A percentile compares a stretch with the other conserved stretches of the same genome.
Evolutionary conservation across 2,329 filamentous ascomycete genomes (phyloP).

Genomic region (Aspergillus pseudotamarii): DNA sequence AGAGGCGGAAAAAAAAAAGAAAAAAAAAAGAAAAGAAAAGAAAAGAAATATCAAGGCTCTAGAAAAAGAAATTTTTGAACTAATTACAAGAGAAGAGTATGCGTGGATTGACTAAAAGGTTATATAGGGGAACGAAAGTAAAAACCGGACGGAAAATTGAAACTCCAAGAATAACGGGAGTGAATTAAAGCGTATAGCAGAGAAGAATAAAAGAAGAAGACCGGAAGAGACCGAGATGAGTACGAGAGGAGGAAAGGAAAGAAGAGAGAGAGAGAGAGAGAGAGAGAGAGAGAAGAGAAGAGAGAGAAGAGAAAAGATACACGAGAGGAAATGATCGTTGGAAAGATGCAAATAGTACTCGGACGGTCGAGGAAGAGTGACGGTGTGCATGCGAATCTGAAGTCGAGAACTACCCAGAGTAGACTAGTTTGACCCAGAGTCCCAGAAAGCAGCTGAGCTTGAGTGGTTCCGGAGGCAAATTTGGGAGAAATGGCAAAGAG

Average conservation of each 20-base stretch:
- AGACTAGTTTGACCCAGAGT: conserved; percentile 16
- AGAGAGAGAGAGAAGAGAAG: conserved; percentile 1
- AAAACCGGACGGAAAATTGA: conserved; percentile 11
- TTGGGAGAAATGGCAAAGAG: conserved; percentile 7
- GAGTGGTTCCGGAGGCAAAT: conserved; percentile 16
- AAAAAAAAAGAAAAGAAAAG: conserved; percentile 15
- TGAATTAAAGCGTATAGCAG: conserved; percentile 10
- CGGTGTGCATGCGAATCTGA: conserved; percentile 27
- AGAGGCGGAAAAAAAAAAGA: conserved; percentile 7
- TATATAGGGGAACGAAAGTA: conserved; percentile 10
- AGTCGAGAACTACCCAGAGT: conserved; percentile 17
- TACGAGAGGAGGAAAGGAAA: conserved; percentile 2
- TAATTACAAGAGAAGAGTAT: conserved; percentile 13
- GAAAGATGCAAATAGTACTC: conserved; percentile 23
- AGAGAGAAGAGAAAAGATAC: conserved; percentile 10
- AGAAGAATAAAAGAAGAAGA: conserved; percentile 5
- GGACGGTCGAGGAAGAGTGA: conserved; percentile 25
- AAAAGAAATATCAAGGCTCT: conserved; percentile 13
- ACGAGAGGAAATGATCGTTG: conserved; percentile 25
- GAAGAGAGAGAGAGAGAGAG: not conserved
- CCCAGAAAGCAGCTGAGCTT: conserved; percentile 17
- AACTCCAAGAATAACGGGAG: conserved; percentile 24
- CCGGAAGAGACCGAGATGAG: conserved; percentile 14
- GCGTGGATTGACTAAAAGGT: conserved; percentile 10
- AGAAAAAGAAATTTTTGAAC: conserved; percentile 8